Evolutionary conservation across 768 basidiomycete genomes (phyloP), one percentile per base, ranked within the genome.

Genomic region (Rickenella mellea): DNA sequence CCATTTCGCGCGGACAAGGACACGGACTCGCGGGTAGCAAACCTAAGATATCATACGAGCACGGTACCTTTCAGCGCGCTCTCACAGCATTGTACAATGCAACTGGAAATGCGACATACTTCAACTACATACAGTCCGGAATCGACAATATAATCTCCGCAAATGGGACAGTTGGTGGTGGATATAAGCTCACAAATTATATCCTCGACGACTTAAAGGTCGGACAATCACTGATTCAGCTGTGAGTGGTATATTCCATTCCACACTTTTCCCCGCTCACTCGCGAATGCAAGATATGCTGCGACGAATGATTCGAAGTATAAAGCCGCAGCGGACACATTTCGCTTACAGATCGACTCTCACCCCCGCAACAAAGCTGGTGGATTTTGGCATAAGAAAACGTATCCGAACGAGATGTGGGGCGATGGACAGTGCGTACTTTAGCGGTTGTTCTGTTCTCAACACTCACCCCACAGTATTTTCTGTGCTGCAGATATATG

Each of bases 401-500:
- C 41, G 25, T 69, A 69, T 48, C 56, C 59, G 6, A 66, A 70
- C 45, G 63, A 71, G n/a, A n/a, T n/a, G n/a, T n/a, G n/a, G n/a
- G n/a, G n/a, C n/a, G n/a, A n/a, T n/a, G n/a, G n/a, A n/a, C n/a
- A n/a, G n/a, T n/a, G n/a, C n/a, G n/a, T n/a, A n/a, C n/a, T n/a
- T n/a, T n/a, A n/a, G n/a, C n/a, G n/a, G n/a, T n/a, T n/a, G n/a
- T n/a, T n/a, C n/a, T n/a, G n/a, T n/a, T n/a, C n/a, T n/a, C n/a
- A n/a, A n/a, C n/a, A n/a, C n/a, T n/a, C n/a, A n/a, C n/a, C 6
- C 32, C n/a, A 1, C 29, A 69, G 68, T 66, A n/a, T 2, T 70
- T 67, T 67, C 57, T 69, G 9, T 66, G 69, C 43, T 68, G 69
- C 3, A 59, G 69, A 8, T 71, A 70, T 53, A 70, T 71, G 68